Percentiles rank a stretch among this genome's conserved stretches.
These are phyloP conservation scores for Solanum hybrid DNA, from an alignment of 305 asterid genomes.

Conservation along the genomic window DNA sequence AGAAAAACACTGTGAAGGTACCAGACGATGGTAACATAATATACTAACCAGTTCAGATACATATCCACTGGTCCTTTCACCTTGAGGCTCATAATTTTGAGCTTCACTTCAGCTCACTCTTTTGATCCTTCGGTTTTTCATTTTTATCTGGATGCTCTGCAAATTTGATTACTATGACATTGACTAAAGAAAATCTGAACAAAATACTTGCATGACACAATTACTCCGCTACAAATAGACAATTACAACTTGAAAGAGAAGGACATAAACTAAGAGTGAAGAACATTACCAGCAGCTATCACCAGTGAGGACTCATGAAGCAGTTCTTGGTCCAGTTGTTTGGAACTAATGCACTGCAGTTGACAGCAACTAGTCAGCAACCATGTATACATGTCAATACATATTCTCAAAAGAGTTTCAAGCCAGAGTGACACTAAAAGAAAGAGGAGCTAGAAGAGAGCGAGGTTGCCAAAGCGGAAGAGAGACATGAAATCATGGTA, in stretches of 20 bases:
- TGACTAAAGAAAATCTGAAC: constrained; percentile 16
- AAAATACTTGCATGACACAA: neutral
- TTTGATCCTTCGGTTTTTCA: constrained; percentile 78
- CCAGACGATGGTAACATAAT: constrained; percentile 6
- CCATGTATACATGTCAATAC: neutral
- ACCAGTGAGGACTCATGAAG: constrained; percentile 91
- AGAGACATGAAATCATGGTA: neutral
- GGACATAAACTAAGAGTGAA: neutral
- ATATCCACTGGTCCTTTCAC: constrained; percentile 73
- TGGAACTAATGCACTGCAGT: constrained; percentile 50
- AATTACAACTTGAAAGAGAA: neutral
- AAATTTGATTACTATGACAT: constrained; percentile 66
- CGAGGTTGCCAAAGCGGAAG: neutral
- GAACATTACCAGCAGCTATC: constrained; percentile 72
- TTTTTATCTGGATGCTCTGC: constrained; percentile 82
- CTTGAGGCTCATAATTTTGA: constrained; percentile 79
- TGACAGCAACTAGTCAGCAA: constrained; percentile 4
- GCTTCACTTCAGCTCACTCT: constrained; percentile 68
- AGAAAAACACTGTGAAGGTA: neutral
- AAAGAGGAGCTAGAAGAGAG: neutral
- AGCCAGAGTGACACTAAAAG: neutral
- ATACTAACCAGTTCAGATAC: constrained; percentile 64
- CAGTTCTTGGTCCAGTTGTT: constrained; percentile 91
- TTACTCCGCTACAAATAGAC: neutral
- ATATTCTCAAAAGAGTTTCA: constrained; percentile 1